Conservation (phyloP, 345 rosid species). For the Salix viminalis region DNA sequence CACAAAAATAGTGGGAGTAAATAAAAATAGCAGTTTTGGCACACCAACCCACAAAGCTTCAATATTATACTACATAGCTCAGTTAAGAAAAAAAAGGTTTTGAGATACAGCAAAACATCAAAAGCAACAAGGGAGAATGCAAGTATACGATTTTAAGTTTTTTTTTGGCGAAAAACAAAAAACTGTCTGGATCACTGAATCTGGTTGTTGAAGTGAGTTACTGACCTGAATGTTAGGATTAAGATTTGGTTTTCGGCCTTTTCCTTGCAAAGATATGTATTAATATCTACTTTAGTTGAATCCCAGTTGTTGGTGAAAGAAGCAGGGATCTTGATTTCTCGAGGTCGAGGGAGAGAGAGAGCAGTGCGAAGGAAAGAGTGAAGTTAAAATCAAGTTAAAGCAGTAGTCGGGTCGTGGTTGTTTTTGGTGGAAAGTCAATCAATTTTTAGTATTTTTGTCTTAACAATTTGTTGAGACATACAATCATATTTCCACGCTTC, state of each 20-base stretch:
- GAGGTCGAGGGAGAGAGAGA: neutral
- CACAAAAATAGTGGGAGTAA: neutral
- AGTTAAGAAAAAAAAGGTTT: neutral
- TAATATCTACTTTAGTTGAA: neutral
- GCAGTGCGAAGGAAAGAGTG: slow-evolving; percentile 1
- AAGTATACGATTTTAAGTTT: neutral
- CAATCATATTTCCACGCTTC: neutral
- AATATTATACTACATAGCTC: neutral
- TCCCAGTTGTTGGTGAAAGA: neutral
- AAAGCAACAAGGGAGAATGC: neutral
- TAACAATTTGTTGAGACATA: neutral
- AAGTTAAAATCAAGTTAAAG: slow-evolving; percentile 2
- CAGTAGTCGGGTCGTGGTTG: neutral
- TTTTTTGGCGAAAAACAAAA: neutral
- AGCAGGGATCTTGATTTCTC: neutral
- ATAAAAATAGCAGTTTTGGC: slow-evolving; percentile 3
- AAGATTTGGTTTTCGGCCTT: neutral
- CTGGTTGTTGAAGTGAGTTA: neutral
- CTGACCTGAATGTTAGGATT: slow-evolving; percentile 3
- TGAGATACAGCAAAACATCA: neutral
- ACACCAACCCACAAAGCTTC: slow-evolving; percentile 6
- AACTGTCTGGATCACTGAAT: neutral
- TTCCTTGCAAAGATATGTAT: neutral
- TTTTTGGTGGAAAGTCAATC: slow-evolving; percentile 7
- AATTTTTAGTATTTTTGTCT: neutral